Evolutionary conservation across 306 rosid species (phyloP).

Genomic region (Quercus wislizeni): DNA sequence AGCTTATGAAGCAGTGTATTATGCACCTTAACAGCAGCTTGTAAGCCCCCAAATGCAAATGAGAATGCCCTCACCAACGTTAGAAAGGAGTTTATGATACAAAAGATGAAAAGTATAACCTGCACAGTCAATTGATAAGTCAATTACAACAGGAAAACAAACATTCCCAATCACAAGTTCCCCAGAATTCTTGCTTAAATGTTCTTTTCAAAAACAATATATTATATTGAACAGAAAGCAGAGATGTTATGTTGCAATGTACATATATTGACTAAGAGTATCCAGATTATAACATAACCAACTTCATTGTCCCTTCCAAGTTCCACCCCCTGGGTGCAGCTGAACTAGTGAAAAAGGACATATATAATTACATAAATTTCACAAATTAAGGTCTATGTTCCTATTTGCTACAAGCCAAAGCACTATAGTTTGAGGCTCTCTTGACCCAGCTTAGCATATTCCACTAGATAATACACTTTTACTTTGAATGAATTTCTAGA

Average conservation of each 20-base stretch:
- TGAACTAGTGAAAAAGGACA: neutral
- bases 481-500: neutral
- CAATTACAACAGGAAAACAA: slow-evolving; percentile 18
- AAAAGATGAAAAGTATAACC: slow-evolving; percentile 78
- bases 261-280: neutral
- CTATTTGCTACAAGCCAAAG: neutral
- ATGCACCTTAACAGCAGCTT: slow-evolving; percentile 87
- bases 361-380: neutral
- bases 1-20: slow-evolving; percentile 59
- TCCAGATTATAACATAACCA: neutral
- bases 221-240: neutral
- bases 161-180: neutral
- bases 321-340: neutral
- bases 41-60: slow-evolving; percentile 93
- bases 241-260: neutral
- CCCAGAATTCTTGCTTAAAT: too few relatives aligned
- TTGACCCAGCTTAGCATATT: neutral
- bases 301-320: neutral
- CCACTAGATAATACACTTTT: neutral
- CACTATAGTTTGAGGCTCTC: neutral
- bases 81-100: slow-evolving; percentile 71
- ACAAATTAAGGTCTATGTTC: neutral
- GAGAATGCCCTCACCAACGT: slow-evolving; percentile 94
- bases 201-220: neutral
- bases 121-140: slow-evolving; percentile 37